Conservation (phyloP, 495 filamentous ascomycete species). For the Parmelia sp. region DNA sequence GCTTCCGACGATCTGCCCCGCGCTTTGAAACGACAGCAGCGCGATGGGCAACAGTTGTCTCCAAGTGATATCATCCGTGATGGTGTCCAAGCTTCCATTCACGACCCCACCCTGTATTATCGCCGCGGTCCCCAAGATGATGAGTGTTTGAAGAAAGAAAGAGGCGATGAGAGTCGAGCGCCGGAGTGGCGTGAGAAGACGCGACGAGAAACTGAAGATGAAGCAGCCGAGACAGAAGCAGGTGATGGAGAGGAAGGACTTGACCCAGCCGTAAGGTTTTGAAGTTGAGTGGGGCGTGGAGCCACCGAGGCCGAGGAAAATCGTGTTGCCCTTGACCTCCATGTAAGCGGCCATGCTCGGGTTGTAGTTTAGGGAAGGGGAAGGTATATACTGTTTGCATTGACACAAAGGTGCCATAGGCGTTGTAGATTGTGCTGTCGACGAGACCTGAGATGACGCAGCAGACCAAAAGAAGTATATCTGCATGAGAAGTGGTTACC, state of each 20-base stretch:
- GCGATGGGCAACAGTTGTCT: slow-evolving; percentile 49
- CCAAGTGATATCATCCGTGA: slow-evolving; percentile 31
- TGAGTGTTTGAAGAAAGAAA: slow-evolving; percentile 50
- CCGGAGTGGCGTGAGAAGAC: slow-evolving; percentile 35
- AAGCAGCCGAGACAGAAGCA: slow-evolving; percentile 53
- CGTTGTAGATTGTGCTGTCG: slow-evolving; percentile 48
- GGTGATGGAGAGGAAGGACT: slow-evolving; percentile 51
- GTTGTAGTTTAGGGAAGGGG: neutral
- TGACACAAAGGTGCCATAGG: slow-evolving; percentile 50
- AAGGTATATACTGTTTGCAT: slow-evolving; percentile 41
- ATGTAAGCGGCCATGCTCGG: neutral
- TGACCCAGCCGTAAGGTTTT: slow-evolving; percentile 56
- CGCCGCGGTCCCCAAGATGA: slow-evolving; percentile 52
- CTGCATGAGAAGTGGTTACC: slow-evolving; percentile 35
- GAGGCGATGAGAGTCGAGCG: slow-evolving; percentile 49
- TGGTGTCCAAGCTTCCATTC: slow-evolving; percentile 27
- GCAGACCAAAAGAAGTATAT: slow-evolving; percentile 42
- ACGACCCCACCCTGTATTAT: slow-evolving; percentile 48
- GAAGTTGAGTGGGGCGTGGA: slow-evolving; percentile 36
- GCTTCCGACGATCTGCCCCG: slow-evolving; percentile 60
- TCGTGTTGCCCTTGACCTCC: slow-evolving; percentile 46
- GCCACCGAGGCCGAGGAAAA: slow-evolving; percentile 60
- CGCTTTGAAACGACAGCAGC: slow-evolving; percentile 64
- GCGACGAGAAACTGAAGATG: slow-evolving; percentile 38
- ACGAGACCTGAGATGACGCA: slow-evolving; percentile 46